Evolutionary conservation across 2,329 filamentous ascomycete species (phyloP).

Genomic region (Dichotomopilus funicola): DNA sequence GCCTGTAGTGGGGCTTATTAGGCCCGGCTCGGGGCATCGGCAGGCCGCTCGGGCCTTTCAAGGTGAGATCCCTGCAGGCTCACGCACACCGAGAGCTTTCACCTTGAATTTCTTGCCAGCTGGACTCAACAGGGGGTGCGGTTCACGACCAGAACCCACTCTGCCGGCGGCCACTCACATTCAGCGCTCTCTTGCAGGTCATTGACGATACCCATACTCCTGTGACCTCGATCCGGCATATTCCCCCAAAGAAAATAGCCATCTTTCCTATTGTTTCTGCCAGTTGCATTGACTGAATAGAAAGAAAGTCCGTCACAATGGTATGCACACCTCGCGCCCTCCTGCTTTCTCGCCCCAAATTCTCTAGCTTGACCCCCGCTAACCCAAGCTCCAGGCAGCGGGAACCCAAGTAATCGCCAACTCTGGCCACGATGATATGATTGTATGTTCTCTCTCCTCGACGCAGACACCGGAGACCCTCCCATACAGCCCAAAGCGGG

Average conservation of each 20-base stretch:
- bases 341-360: not conserved
- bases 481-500: not conserved
- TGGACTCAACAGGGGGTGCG: slow-evolving; percentile 21
- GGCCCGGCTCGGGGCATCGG: not conserved
- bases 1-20: too few species aligned
- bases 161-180: slow-evolving; percentile 2
- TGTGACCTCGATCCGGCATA: not conserved
- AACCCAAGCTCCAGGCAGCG: slow-evolving; percentile 28
- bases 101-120: slow-evolving; percentile 24
- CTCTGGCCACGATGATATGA: slow-evolving; percentile 97
- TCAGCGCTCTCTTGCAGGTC: slow-evolving; percentile 1
- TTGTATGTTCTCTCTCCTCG: slow-evolving; percentile 60
- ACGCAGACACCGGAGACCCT: not conserved
- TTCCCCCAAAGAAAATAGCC: not conserved
- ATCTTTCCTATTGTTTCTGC: not conserved
- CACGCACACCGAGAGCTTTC: slow-evolving; percentile 2
- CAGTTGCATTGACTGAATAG: not conserved
- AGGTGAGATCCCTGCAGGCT: not conserved
- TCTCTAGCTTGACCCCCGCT: not conserved
- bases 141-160: not conserved
- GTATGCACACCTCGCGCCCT: not conserved
- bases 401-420: slow-evolving; percentile 69
- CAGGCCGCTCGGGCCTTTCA: slow-evolving; percentile 1
- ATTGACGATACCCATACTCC: slow-evolving; percentile 3
- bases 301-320: slow-evolving; percentile 7